Evolutionary conservation across 2,329 filamentous ascomycete species (phyloP).

Genomic region (Aspergillus fructus): DNA sequence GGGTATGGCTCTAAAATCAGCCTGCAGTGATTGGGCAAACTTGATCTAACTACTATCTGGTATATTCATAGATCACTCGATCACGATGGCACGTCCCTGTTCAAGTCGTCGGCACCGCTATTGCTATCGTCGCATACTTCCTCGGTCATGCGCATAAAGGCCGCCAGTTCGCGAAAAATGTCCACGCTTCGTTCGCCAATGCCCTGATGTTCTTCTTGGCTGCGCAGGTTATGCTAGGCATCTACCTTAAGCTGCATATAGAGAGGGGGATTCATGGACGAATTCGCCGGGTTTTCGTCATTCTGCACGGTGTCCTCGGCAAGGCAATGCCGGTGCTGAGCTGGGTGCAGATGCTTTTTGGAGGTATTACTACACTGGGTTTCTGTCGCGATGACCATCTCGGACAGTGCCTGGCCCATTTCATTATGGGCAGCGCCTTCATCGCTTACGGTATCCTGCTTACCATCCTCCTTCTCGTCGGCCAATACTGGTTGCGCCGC

Average conservation of each 20-base stretch:
- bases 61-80: constrained; percentile 67
- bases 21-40: background rate
- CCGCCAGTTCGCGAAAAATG: constrained; percentile 77
- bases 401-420: constrained; percentile 91
- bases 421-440: constrained; percentile 98
- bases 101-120: constrained; percentile 70
- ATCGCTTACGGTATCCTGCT: constrained; percentile 89
- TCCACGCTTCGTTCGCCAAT: constrained; percentile 78
- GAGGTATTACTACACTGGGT: constrained; percentile 85
- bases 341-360: constrained; percentile 95
- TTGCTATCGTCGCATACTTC: constrained; percentile 83
- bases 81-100: constrained; percentile 93
- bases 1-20: constrained; percentile 52
- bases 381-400: constrained; percentile 91
- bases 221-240: constrained; percentile 73
- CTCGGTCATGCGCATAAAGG: constrained; percentile 89
- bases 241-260: constrained; percentile 87
- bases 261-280: constrained; percentile 78
- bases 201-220: constrained; percentile 77
- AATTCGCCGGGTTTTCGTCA: constrained; percentile 70
- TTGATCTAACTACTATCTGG: background rate
- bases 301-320: constrained; percentile 76
- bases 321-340: constrained; percentile 82
- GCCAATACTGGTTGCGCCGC: constrained; percentile 80
- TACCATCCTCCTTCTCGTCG: constrained; percentile 81